Percentiles rank a stretch among this genome's conserved stretches.
phyloP scores from a whole-genome alignment of 352 stramenopile genomes.

The Phytopythium cucurbitacearum region DNA sequence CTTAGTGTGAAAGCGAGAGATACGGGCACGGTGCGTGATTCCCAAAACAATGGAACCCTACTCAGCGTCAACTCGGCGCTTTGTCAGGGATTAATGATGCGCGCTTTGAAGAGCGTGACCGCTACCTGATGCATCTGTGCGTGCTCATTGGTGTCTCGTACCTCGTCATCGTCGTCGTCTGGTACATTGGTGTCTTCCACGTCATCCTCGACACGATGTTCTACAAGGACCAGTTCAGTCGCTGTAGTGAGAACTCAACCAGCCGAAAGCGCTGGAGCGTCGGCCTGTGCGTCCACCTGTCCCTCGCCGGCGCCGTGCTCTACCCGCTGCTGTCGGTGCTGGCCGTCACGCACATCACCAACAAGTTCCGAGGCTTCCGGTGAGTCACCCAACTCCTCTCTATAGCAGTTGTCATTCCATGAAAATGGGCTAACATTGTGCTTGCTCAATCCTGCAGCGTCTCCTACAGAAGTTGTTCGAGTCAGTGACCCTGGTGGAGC shows the following conservation, averaged over 20 bases:
- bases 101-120: conserved; percentile 54
- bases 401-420: background rate
- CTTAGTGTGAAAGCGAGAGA: too few relatives aligned
- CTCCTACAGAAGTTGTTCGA: conserved; percentile 43
- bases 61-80: conserved; percentile 21
- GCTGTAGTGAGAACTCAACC: conserved; percentile 52
- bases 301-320: conserved; percentile 41
- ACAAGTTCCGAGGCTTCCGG: conserved; percentile 59
- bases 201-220: conserved; percentile 62
- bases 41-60: too few relatives aligned
- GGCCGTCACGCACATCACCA: conserved; percentile 46
- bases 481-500: conserved; percentile 40
- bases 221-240: conserved; percentile 78
- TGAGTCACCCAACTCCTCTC: background rate
- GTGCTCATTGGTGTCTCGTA: conserved; percentile 50
- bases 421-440: too few relatives aligned
- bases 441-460: conserved; percentile 12
- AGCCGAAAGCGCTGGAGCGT: conserved; percentile 67
- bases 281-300: conserved; percentile 49
- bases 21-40: too few relatives aligned
- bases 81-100: conserved; percentile 45
- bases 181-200: conserved; percentile 69
- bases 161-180: conserved; percentile 42
- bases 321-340: conserved; percentile 63
- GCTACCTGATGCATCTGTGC: conserved; percentile 70